phyloP scores from a whole-genome alignment of 1,284 basidiomycete genomes.

The Malassezia yamatoensis region DNA sequence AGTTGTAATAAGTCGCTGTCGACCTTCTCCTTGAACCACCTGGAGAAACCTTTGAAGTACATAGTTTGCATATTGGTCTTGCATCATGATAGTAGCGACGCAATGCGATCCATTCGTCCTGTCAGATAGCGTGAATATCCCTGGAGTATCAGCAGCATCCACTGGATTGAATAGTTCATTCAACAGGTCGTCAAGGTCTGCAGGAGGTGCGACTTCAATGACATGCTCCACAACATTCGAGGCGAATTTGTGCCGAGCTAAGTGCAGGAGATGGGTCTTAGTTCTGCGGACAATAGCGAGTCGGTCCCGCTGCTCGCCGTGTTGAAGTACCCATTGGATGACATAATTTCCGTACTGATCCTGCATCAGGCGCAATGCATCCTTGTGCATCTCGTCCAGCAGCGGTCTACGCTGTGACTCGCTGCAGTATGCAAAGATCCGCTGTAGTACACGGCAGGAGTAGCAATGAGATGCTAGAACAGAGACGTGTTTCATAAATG shows the following conservation, averaged over 20 bases:
- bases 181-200: slow-evolving; percentile 61
- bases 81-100: slow-evolving; percentile 59
- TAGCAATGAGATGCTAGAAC: slow-evolving; percentile 81
- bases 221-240: slow-evolving; percentile 96
- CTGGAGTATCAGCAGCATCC: background rate
- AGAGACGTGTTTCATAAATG: slow-evolving; percentile 72
- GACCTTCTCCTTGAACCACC: slow-evolving; percentile 23
- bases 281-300: slow-evolving; percentile 62
- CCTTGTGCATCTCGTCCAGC: slow-evolving; percentile 72
- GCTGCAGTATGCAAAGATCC: slow-evolving; percentile 66
- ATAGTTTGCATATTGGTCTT: slow-evolving; percentile 70
- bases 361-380: slow-evolving; percentile 51
- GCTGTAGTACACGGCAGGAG: slow-evolving; percentile 87
- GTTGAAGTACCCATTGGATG: slow-evolving; percentile 81
- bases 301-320: slow-evolving; percentile 64
- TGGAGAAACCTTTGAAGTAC: slow-evolving; percentile 46
- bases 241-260: slow-evolving; percentile 71
- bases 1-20: slow-evolving; percentile 19
- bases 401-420: slow-evolving; percentile 59
- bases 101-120: slow-evolving; percentile 1
- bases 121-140: slow-evolving; percentile 1
- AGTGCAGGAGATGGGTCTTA: slow-evolving; percentile 65
- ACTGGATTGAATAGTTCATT: slow-evolving; percentile 64
- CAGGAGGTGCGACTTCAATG: slow-evolving; percentile 58
- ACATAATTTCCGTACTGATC: slow-evolving; percentile 66